Evolutionary conservation across 2,329 filamentous ascomycete genomes (phyloP), one percentile per base, ranked within the genome.

Genomic region (Ilyonectria robusta): DNA sequence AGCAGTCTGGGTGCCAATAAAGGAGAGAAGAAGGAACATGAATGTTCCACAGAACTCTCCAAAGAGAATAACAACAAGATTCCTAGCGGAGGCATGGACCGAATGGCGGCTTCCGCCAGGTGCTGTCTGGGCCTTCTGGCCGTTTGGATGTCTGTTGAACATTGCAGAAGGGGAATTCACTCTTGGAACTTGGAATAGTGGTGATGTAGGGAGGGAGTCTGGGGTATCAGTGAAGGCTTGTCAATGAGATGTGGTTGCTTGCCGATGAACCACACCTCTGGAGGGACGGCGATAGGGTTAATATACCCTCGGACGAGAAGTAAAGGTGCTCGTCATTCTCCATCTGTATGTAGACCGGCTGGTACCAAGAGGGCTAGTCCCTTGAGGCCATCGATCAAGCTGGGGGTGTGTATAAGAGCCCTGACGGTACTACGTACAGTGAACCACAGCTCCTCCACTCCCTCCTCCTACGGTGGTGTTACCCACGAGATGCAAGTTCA

Each of bases 1-100:
- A 44, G 80, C 81, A 15, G 81, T 78, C 64, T 83, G 79, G 0
- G 82, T 74, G 31, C 82, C 81, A 19, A 81, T 77, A 63, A 81
- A 84, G 40, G 81, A 71, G 60, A 83, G 78, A 54, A 87, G 82
- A 0, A 88, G 79, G 75, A 87, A 88, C 76, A 87, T 80, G 68
- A 87, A 87, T 1, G 86, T 87, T 61, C 86, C 86, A 69, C 84
- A 82, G 54, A 88, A 86, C 77, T 87, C 86, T 63, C 83, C 84
- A 23, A 85, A 67, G 37, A 82, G 75, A n/a, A 84, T 81, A 48
- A 84, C 78, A 13, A 82, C 61, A 26, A 81, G 75, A 59, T 84
- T 83, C 23, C 78, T 73, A 7, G 66, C 40, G 9, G 64, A 54
- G 26, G 59, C 63, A 4, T 65, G 42, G 31, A 69, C 19, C 17